Evolutionary conservation across 2,329 filamentous ascomycete species (phyloP).

Genomic region (Phaeosphaeria sp.): DNA sequence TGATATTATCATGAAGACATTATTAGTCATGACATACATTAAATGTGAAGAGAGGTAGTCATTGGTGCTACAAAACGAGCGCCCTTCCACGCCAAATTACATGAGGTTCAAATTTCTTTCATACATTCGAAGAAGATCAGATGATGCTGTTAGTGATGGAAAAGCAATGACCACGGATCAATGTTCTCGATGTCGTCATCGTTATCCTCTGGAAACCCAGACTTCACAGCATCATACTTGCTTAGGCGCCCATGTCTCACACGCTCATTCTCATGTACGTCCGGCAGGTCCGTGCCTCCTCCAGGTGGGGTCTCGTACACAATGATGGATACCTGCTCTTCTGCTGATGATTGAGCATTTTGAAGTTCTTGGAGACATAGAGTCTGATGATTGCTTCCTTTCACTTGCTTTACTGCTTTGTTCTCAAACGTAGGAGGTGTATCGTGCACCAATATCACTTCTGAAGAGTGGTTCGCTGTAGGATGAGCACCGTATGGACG

Average conservation of each 20-base stretch:
- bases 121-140: too few species aligned
- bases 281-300: neutral
- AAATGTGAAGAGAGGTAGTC: too few species aligned
- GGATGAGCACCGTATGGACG: neutral
- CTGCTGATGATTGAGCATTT: neutral
- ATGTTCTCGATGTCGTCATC: too few species aligned
- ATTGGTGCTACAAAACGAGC: too few species aligned
- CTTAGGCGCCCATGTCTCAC: neutral
- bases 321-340: slow-evolving; percentile 5
- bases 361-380: neutral
- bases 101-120: neutral
- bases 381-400: neutral
- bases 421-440: neutral
- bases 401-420: neutral
- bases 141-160: too few species aligned
- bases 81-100: neutral
- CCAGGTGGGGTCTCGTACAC: slow-evolving; percentile 15
- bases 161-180: too few species aligned
- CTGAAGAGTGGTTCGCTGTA: neutral
- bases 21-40: too few species aligned
- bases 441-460: neutral
- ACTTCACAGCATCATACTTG: too few species aligned
- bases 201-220: too few species aligned
- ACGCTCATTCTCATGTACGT: neutral
- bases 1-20: too few species aligned